Evolutionary conservation across 2,329 filamentous ascomycete genomes (phyloP), one percentile per base, ranked within the genome.

Genomic region (Fusarium setosum): DNA sequence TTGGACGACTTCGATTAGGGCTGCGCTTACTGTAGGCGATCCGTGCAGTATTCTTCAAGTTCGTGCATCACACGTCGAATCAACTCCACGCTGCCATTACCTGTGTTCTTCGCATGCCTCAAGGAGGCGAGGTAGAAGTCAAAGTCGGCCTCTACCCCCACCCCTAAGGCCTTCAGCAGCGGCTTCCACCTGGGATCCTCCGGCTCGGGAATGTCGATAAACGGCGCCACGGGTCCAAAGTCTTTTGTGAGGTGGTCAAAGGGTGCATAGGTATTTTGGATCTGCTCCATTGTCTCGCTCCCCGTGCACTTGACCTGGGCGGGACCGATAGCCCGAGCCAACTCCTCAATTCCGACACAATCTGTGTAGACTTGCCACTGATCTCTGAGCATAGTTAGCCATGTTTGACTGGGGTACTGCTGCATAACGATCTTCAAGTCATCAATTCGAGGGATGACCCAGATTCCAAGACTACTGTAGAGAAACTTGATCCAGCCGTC

Each of bases 161-260:
- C 45, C 2, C 38, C n/a, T 4, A 57, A 20, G 21, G 17, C 11
- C 23, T 35, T 26, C n/a, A 57, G 31, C 21, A 42, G n/a, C n/a
- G 32, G 11, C 12, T 12, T 17, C 54, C 54, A 57, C 15, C 21
- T 26, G 4, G 29, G 37, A 44, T 57, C 37, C 45, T 57, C 18
- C 15, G 54, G 45, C n/a, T 57, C 54, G 9, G 54, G 54, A n/a
- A 57, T 51, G 6, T 48, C 38, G 12, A 57, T 23, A 11, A 57
- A 45, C 13, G 45, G 54, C 11, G 29, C 37, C 11, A 57, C 26
- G 12, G 29, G 26, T 15, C 48, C 21, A 24, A 48, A 24, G 15
- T 24, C 21, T 12, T 57, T 37, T 6, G 32, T 35, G n/a, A 57
- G 13, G 6, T 44, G 11, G 10, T 48, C 44, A 11, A 49, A 24